phyloP scores from a whole-genome alignment of 106 monocot genomes.

The Apostasia shenzhenica region DNA sequence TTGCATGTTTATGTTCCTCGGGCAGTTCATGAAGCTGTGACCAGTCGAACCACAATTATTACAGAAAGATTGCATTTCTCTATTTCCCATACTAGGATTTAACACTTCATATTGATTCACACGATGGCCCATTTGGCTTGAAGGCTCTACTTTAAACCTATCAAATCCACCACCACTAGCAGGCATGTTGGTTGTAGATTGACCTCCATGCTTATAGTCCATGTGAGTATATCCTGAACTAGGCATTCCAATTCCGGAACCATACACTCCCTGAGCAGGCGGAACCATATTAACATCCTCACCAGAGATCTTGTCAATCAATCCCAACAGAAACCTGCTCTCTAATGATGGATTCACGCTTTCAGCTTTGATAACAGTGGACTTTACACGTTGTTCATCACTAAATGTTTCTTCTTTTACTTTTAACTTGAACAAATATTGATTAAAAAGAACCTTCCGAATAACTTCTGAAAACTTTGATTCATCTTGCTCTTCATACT shows the following conservation, averaged over 20 bases:
- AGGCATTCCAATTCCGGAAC: slow-evolving; percentile 20
- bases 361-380: slow-evolving; percentile 71
- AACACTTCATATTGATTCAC: slow-evolving; percentile 15
- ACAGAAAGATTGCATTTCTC: slow-evolving; percentile 23
- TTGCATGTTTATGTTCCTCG: slow-evolving; percentile 18
- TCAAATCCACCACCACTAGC: background rate
- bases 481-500: slow-evolving; percentile 76
- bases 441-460: slow-evolving; percentile 38
- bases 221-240: slow-evolving; percentile 10
- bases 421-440: slow-evolving; percentile 76
- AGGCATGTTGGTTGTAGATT: slow-evolving; percentile 11
- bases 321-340: slow-evolving; percentile 46
- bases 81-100: slow-evolving; percentile 6
- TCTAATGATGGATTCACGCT: slow-evolving; percentile 59
- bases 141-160: slow-evolving; percentile 8
- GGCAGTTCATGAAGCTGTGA: slow-evolving; percentile 44
- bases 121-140: slow-evolving; percentile 11
- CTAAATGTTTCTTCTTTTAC: slow-evolving; percentile 80
- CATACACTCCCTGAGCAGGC: slow-evolving; percentile 6
- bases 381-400: slow-evolving; percentile 75
- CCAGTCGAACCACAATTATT: slow-evolving; percentile 31
- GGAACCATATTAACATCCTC: slow-evolving; percentile 26
- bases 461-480: slow-evolving; percentile 61
- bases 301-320: slow-evolving; percentile 42
- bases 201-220: slow-evolving; percentile 3